phyloP scores from a whole-genome alignment of 306 rosid species.

The Vachellia collinsii region DNA sequence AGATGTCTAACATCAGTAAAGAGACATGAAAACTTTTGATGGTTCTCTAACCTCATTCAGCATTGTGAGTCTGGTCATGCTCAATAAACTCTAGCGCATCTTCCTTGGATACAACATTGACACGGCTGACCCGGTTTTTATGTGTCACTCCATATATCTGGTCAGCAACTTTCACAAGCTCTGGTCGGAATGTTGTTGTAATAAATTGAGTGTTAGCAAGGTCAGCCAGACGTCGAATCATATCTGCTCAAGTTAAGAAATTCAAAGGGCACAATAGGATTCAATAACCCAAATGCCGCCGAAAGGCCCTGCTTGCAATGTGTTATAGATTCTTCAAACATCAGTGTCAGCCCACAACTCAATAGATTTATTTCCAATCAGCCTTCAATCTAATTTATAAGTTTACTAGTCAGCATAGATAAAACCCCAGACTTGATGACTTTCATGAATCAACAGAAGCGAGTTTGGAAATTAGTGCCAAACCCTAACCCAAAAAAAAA shows the following conservation, averaged over 20 bases:
- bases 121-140: slow-evolving; percentile 91
- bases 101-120: slow-evolving; percentile 71
- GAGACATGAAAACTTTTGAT: background rate
- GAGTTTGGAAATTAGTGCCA: background rate
- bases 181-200: slow-evolving; percentile 89
- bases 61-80: slow-evolving; percentile 87
- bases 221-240: slow-evolving; percentile 94
- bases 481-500: slow-evolving; percentile 3
- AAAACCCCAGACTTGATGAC: background rate
- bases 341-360: slow-evolving; percentile 13
- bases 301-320: background rate
- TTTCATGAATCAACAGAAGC: background rate
- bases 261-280: slow-evolving; percentile 30
- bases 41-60: slow-evolving; percentile 61
- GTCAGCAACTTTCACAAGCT: slow-evolving; percentile 95
- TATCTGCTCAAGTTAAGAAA: slow-evolving; percentile 73
- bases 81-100: slow-evolving; percentile 84
- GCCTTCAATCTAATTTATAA: background rate
- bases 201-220: slow-evolving; percentile 86
- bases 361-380: slow-evolving; percentile 8
- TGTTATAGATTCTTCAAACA: slow-evolving; percentile 22
- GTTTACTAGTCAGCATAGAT: background rate
- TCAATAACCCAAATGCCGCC: slow-evolving; percentile 30
- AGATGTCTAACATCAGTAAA: slow-evolving; percentile 1
- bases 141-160: slow-evolving; percentile 90